These are phyloP conservation scores for Termitomyces sp. DNA, from an alignment of 768 basidiomycete genomes.

Conservation along the genomic window DNA sequence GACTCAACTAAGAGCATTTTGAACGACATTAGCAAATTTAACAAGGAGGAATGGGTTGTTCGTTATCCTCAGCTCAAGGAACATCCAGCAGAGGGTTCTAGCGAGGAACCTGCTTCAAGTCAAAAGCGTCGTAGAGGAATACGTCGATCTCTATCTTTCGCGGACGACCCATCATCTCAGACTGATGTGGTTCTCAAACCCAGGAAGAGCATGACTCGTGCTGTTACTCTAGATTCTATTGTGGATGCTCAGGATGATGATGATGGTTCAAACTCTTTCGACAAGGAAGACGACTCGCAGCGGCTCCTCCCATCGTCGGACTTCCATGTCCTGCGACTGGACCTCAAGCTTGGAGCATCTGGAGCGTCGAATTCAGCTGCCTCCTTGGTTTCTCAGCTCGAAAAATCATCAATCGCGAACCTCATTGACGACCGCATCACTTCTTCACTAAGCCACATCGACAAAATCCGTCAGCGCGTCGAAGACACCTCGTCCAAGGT, in stretches of 20 bases:
- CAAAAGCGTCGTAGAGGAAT: slow-evolving; percentile 34
- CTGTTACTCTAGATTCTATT: slow-evolving; percentile 55
- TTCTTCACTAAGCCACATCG: slow-evolving; percentile 71
- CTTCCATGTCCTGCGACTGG: slow-evolving; percentile 87
- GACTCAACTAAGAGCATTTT: slow-evolving; percentile 68
- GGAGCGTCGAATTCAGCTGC: slow-evolving; percentile 60
- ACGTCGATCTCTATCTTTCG: slow-evolving; percentile 77
- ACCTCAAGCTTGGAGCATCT: slow-evolving; percentile 85
- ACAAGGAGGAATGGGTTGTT: slow-evolving; percentile 83
- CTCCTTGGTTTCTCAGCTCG: slow-evolving; percentile 84
- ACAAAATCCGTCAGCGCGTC: slow-evolving; percentile 81
- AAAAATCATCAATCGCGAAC: slow-evolving; percentile 89
- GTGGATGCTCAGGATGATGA: slow-evolving; percentile 41
- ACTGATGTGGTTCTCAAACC: slow-evolving; percentile 62
- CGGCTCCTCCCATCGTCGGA: slow-evolving; percentile 49
- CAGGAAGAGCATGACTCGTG: slow-evolving; percentile 46
- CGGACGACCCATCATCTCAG: slow-evolving; percentile 70
- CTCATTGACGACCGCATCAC: slow-evolving; percentile 84
- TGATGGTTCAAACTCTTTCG: slow-evolving; percentile 19
- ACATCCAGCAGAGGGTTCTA: slow-evolving; percentile 25
- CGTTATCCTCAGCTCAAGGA: slow-evolving; percentile 78
- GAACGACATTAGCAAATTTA: slow-evolving; percentile 71
- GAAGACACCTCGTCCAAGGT: slow-evolving; percentile 93
- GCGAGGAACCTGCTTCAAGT: slow-evolving; percentile 23
- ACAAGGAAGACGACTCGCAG: slow-evolving; percentile 25